phyloP scores from a whole-genome alignment of 352 stramenopile species.

The Hyphochytrium catenoides region DNA sequence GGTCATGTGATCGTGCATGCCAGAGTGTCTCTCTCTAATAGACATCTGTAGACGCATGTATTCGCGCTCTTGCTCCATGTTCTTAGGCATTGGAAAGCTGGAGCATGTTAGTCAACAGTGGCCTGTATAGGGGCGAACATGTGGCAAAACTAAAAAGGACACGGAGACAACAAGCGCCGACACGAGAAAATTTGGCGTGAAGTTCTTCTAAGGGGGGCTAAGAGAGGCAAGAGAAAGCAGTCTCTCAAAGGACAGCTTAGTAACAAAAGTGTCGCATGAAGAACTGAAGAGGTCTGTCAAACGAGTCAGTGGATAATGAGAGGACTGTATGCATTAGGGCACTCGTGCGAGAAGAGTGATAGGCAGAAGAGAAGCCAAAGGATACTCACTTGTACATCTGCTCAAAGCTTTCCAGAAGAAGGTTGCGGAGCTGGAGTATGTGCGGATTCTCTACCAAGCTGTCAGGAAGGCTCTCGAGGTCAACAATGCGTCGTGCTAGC shows the following conservation, averaged over 20 bases:
- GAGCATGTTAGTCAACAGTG: too few relatives aligned
- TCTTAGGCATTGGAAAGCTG: constrained; percentile 23
- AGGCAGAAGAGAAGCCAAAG: not conserved
- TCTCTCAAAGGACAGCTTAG: too few relatives aligned
- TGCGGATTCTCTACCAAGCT: constrained; percentile 25
- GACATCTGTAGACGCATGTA: constrained; percentile 30
- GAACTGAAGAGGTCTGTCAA: too few relatives aligned
- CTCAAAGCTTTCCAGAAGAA: constrained; percentile 39
- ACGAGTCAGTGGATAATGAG: not conserved
- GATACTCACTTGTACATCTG: constrained; percentile 16
- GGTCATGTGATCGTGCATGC: constrained; percentile 38
- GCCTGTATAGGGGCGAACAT: too few relatives aligned
- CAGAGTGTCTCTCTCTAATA: constrained; percentile 28
- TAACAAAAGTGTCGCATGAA: too few relatives aligned
- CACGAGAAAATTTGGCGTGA: too few relatives aligned
- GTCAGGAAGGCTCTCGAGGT: constrained; percentile 46
- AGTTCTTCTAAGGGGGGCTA: too few relatives aligned
- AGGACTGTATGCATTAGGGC: not conserved
- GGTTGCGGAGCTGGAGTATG: constrained; percentile 30
- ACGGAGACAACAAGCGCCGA: too few relatives aligned
- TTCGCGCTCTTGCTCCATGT: constrained; percentile 22
- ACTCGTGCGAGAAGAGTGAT: not conserved
- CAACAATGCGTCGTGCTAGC: constrained; percentile 42
- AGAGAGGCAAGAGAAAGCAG: too few relatives aligned
- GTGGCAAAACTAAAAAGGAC: too few relatives aligned